Base-by-base conservation (phyloP, 78 protist genomes). In the Dictyostelium capitatum region DNA sequence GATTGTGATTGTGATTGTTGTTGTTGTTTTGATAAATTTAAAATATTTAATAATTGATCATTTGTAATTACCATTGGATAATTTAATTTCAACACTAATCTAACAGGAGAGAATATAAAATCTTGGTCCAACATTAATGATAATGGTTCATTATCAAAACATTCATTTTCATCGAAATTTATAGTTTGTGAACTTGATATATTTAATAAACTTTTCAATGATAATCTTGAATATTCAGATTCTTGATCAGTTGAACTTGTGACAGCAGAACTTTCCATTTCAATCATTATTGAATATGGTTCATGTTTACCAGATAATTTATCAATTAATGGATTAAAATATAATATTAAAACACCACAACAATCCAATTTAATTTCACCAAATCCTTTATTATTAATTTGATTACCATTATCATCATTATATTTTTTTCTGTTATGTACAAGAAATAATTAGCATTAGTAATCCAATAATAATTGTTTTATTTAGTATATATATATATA, bases 311-410 rank as follows among this genome's bases (percentile, higher is more conserved):
- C n/a, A 23, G 74, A n/a, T 8, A 85, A 4, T n/a, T 25, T 14
- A 19, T 87, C 78, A 9, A 75, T 67, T 17, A 47, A 37, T 48
- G 93, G 70, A n/a, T 23, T 17, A 37, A 41, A 85, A 30, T 77
- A 87, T 28, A 46, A 32, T 20, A 77, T 62, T 15, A 48, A 75
- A 43, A 87, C 51, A 8, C 93, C 93, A 51, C 93, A 87, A 28
- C 23, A 51, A 51, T 87, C 93, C 32, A 65, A n/a, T 28, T 51
- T 19, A 32, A 87, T 87, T 56, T 77, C 70, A 25, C 93, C 93
- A 50, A 62, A 77, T 12, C 93, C 78, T 12, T 83, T 32, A 37
- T 73, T 37, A 37, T 37, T 46, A 8, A 56, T 37, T 23, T 51
- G 15, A 6, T 23, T 59, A 15, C 43, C 65, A 69, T 70, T 43